These are phyloP conservation scores for Anthoceros angustus DNA, from an alignment of 225 moss, liverwort and hornwort species.

Conservation along the genomic window DNA sequence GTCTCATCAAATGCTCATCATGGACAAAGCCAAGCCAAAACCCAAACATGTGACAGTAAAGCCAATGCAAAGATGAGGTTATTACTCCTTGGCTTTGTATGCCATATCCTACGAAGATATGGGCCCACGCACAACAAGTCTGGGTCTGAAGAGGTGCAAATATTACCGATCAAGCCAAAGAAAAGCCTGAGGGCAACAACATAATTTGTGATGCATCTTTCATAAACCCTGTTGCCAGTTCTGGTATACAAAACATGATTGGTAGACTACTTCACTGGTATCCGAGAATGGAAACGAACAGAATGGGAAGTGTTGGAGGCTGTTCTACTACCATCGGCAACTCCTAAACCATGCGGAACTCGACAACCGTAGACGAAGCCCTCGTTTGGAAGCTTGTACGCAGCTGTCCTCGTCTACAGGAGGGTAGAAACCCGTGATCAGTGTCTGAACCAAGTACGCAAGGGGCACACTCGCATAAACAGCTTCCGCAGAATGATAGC, in stretches of 20 bases:
- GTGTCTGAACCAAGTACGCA: not conserved
- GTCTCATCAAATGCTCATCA: not conserved
- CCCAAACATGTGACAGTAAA: no score
- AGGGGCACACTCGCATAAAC: not conserved
- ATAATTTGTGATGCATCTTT: not conserved
- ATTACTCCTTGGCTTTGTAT: not conserved
- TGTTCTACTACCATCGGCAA: not conserved
- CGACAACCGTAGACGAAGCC: not conserved
- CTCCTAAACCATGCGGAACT: not conserved
- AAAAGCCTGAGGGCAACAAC: not conserved
- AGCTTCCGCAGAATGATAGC: no score
- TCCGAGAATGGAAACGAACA: not conserved
- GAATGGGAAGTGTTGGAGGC: not conserved
- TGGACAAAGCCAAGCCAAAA: no score
- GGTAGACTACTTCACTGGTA: not conserved
- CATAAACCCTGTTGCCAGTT: no score
- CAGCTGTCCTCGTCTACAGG: not conserved
- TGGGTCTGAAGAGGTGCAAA: not conserved
- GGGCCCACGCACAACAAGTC: constrained; percentile 5
- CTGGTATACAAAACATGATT: not conserved
- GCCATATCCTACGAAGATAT: constrained; percentile 2
- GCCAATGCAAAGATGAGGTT: not conserved
- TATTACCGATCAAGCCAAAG: not conserved
- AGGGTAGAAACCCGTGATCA: not conserved
- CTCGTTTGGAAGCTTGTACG: not conserved